Conservation (phyloP, 208 protist species). For the Crithidia acanthocephali region DNA sequence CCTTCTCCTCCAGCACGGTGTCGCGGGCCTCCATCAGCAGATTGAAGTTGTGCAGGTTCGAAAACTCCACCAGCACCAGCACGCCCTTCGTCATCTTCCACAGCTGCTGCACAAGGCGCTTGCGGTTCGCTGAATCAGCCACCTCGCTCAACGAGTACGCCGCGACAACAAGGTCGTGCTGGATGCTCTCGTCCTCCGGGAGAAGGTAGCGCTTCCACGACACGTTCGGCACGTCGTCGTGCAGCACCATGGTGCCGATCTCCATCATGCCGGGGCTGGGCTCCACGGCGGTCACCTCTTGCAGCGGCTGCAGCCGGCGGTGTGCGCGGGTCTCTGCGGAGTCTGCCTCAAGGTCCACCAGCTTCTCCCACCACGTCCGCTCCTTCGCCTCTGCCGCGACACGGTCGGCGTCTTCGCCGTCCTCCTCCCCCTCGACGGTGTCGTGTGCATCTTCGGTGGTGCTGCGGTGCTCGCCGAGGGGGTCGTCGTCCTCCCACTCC, state of each 20-base stretch:
- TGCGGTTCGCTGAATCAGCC: conserved; percentile 60
- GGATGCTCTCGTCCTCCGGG: conserved; percentile 79
- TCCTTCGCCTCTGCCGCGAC: conserved; percentile 4
- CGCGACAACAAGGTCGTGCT: conserved; percentile 86
- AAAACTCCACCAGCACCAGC: conserved; percentile 85
- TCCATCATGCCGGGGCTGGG: conserved; percentile 92
- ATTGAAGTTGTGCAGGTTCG: conserved; percentile 88
- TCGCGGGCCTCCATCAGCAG: conserved; percentile 90
- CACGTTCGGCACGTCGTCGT: conserved; percentile 88
- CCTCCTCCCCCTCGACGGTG: conserved; percentile 56
- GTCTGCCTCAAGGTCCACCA: conserved; percentile 77
- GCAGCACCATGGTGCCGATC: conserved; percentile 88
- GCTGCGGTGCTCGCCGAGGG: conserved; percentile 43
- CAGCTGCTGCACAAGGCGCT: conserved; percentile 75
- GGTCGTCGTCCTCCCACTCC: conserved; percentile 81
- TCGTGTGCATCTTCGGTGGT: conserved; percentile 55
- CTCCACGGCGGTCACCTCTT: conserved; percentile 85
- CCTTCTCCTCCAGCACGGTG: conserved; percentile 85
- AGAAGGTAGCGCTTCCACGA: conserved; percentile 89
- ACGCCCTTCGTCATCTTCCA: conserved; percentile 90
- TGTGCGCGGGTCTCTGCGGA: conserved; percentile 49
- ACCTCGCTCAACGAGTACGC: conserved; percentile 90
- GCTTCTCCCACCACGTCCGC: conserved; percentile 86
- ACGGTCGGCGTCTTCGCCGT: conserved; percentile 26
- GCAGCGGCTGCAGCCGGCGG: conserved; percentile 75